phyloP scores from a whole-genome alignment of 2,329 filamentous ascomycete genomes.

The Ambrosiella beaveri region DNA sequence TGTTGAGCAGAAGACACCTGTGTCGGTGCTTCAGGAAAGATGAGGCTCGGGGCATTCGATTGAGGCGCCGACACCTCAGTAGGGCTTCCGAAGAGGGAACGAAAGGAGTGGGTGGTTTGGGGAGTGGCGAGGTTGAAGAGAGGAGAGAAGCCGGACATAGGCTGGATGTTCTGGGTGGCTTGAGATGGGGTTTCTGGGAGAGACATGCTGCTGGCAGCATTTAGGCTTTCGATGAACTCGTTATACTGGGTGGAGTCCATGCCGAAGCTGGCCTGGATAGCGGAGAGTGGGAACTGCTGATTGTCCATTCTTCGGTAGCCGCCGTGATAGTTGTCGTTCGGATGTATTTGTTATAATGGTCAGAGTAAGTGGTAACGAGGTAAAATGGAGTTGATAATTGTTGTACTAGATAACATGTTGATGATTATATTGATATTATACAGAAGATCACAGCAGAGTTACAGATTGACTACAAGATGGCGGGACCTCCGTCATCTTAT shows the following conservation, averaged over 20 bases:
- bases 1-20: not conserved
- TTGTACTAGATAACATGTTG: no score
- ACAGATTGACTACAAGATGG: no score
- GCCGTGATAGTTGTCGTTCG: no score
- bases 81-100: not conserved
- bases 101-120: not conserved
- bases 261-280: not conserved
- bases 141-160: not conserved
- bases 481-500: no score
- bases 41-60: not conserved
- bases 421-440: no score
- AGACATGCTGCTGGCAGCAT: not conserved
- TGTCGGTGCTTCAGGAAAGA: not conserved
- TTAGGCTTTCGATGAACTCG: not conserved
- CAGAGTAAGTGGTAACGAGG: not conserved
- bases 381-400: not conserved
- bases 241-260: not conserved
- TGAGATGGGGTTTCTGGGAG: not conserved
- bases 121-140: slow-evolving; percentile 4
- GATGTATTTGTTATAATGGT: not conserved
- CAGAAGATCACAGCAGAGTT: no score
- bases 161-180: not conserved
- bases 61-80: not conserved
- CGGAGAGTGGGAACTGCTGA: not conserved
- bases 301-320: not conserved